Conservation (phyloP, 179 eudicot genomes). For the Beta corolliflora region DNA sequence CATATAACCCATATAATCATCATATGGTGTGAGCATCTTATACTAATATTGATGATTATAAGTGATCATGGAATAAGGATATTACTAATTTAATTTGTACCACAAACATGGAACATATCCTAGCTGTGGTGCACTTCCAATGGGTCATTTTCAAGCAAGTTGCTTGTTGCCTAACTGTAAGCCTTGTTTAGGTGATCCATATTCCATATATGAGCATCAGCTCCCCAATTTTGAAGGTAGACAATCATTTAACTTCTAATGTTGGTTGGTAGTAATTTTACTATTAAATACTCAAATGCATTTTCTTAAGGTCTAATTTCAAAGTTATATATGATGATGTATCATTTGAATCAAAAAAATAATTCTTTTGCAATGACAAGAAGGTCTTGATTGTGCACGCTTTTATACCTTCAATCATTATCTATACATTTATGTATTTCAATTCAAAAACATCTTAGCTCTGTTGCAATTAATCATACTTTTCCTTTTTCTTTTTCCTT, state of each 20-base stretch:
- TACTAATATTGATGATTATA: not conserved
- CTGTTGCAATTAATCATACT: not conserved
- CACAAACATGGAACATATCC: constrained; percentile 7
- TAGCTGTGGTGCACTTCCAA: constrained; percentile 25
- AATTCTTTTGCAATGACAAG: constrained; percentile 19
- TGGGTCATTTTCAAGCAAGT: constrained; percentile 28
- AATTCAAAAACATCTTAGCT: not conserved
- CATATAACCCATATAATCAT: too few relatives aligned
- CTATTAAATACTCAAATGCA: not conserved
- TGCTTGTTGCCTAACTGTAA: constrained; percentile 25
- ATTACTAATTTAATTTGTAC: not conserved
- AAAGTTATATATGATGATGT: constrained; percentile 18
- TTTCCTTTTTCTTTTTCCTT: not conserved
- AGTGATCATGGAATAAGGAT: not conserved
- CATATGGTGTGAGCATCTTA: not conserved
- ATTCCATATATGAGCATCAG: constrained; percentile 9
- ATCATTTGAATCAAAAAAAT: not conserved
- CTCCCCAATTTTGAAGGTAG: constrained; percentile 3
- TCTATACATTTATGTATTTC: constrained; percentile 11
- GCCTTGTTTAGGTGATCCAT: constrained; percentile 32
- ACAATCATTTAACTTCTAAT: constrained; percentile 22
- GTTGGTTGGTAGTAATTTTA: constrained; percentile 16
- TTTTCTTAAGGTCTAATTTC: constrained; percentile 5
- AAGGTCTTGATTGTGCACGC: constrained; percentile 32
- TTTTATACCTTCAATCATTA: constrained; percentile 31